A percentile compares a stretch with the other conserved stretches of the same genome.
phyloP scores from a whole-genome alignment of 345 rosid genomes.

The Linum trigynum region DNA sequence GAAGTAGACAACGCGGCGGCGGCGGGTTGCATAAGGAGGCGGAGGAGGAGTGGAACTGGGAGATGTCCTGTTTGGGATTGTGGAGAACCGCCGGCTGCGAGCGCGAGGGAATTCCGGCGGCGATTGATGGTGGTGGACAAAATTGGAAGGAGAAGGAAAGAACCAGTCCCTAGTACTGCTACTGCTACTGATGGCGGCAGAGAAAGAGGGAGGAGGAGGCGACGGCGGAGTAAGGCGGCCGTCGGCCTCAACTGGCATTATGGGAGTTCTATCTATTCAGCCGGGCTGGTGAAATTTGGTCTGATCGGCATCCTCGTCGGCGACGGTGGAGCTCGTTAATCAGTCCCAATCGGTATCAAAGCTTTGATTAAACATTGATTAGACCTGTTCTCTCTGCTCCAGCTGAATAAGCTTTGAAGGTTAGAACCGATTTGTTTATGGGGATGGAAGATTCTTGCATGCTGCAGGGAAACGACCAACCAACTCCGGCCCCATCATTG shows the following conservation, averaged over 20 bases:
- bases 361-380: not conserved
- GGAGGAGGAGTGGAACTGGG: slow-evolving; percentile 14
- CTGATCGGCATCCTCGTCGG: not conserved
- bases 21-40: slow-evolving; percentile 18
- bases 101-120: slow-evolving; percentile 19
- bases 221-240: slow-evolving; percentile 28
- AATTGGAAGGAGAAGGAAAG: slow-evolving; percentile 48
- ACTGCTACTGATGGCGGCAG: not conserved
- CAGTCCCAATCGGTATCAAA: not conserved
- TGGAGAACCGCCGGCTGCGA: slow-evolving; percentile 40
- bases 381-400: too few relatives aligned
- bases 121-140: slow-evolving; percentile 24
- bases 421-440: too few relatives aligned
- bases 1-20: slow-evolving; percentile 30
- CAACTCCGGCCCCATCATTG: too few relatives aligned
- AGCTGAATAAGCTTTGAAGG: too few relatives aligned
- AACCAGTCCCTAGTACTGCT: slow-evolving; percentile 44
- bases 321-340: not conserved
- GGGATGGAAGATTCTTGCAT: too few relatives aligned
- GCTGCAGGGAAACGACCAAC: too few relatives aligned
- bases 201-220: slow-evolving; percentile 13
- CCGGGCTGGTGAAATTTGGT: not conserved
- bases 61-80: slow-evolving; percentile 16
- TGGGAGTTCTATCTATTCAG: too few relatives aligned
- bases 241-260: not conserved